Conservation (phyloP, 2,329 filamentous ascomycete species). For the Geoglossum cookeanum region DNA sequence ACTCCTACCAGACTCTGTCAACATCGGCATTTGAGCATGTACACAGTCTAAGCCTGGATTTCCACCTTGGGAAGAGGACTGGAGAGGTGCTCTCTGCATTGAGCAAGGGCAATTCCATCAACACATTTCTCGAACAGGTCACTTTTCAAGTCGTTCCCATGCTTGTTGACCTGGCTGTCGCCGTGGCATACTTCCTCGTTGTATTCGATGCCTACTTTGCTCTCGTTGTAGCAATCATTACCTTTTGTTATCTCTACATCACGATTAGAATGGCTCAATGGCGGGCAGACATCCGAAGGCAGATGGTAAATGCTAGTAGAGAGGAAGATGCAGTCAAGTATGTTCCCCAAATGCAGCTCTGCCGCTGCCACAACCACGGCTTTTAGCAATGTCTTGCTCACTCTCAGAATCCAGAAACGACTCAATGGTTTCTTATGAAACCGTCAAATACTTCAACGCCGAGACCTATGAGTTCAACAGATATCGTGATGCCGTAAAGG, state of each 20-base stretch:
- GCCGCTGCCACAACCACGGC: too few relatives aligned
- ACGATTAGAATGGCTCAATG: slow-evolving; percentile 93
- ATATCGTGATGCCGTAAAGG: slow-evolving; percentile 49
- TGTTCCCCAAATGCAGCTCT: slow-evolving; percentile 17
- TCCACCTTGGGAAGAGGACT: slow-evolving; percentile 90
- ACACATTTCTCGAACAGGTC: slow-evolving; percentile 87
- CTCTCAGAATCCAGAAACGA: slow-evolving; percentile 42
- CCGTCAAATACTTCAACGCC: slow-evolving; percentile 79
- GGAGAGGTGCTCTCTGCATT: slow-evolving; percentile 89
- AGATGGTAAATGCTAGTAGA: slow-evolving; percentile 87
- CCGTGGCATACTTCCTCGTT: slow-evolving; percentile 62
- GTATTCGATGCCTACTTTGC: slow-evolving; percentile 78
- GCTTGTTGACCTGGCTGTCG: slow-evolving; percentile 73
- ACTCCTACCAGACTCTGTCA: slow-evolving; percentile 85
- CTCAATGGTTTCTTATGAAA: slow-evolving; percentile 96
- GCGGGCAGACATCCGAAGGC: slow-evolving; percentile 70
- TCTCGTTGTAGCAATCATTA: slow-evolving; percentile 73
- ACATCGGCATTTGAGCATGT: slow-evolving; percentile 96
- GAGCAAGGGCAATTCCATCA: slow-evolving; percentile 91
- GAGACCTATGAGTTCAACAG: slow-evolving; percentile 61
- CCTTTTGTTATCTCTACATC: slow-evolving; percentile 90
- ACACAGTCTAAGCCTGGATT: slow-evolving; percentile 84
- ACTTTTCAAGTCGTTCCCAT: slow-evolving; percentile 93
- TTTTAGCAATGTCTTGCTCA: background rate
- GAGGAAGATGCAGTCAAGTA: slow-evolving; percentile 91